Conservation (phyloP, 2,329 filamentous ascomycete genomes). For the Claviceps paspali region DNA sequence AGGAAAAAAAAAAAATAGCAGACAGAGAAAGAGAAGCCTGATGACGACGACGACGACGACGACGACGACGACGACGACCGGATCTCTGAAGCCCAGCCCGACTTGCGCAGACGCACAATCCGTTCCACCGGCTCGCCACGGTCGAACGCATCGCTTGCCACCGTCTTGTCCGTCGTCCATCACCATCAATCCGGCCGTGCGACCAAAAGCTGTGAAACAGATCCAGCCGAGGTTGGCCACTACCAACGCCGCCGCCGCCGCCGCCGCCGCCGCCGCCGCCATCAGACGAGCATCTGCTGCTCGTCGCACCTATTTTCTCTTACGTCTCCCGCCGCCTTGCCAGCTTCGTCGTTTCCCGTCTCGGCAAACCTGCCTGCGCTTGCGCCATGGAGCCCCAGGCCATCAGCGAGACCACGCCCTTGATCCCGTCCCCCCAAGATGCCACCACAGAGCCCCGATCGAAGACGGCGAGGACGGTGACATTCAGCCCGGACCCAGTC, state of each 20-base stretch:
- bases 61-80: not conserved
- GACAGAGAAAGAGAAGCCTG: not conserved
- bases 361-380: not conserved
- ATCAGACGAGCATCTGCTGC: not conserved
- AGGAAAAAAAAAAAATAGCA: not conserved
- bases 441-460: constrained; percentile 21
- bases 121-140: not conserved
- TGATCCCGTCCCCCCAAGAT: constrained; percentile 12
- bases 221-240: not conserved
- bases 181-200: constrained; percentile 2
- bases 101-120: not conserved
- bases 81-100: not conserved
- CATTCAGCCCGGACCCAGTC: constrained; percentile 58
- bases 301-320: not conserved
- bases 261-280: too few species aligned
- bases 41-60: not conserved
- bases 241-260: not conserved
- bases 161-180: not conserved
- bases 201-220: not conserved
- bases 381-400: constrained; percentile 13
- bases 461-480: constrained; percentile 48
- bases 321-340: too few species aligned
- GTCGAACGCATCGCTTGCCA: not conserved
- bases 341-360: not conserved
- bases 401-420: constrained; percentile 20